Evolutionary conservation across 768 basidiomycete genomes (phyloP).

Genomic region (Agaricus bisporus): DNA sequence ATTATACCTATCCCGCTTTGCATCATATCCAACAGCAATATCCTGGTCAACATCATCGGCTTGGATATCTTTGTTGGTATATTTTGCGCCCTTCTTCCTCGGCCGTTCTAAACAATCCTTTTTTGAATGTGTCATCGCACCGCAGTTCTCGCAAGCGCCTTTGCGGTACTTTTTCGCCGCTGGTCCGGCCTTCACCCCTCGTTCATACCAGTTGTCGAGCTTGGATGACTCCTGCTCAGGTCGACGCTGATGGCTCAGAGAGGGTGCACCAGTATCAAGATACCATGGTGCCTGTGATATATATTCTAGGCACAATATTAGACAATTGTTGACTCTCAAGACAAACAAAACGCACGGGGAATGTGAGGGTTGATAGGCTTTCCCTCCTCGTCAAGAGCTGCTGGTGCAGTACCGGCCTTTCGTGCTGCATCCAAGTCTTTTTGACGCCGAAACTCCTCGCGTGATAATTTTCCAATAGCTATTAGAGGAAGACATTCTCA

Average conservation of each 20-base stretch:
- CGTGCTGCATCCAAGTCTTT: slow-evolving; percentile 98
- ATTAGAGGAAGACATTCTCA: slow-evolving; percentile 9
- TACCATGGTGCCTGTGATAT: slow-evolving; percentile 99
- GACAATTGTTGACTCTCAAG: not conserved
- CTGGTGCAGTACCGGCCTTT: slow-evolving; percentile 96
- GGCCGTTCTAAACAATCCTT: slow-evolving; percentile 95
- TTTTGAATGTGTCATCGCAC: slow-evolving; percentile 89
- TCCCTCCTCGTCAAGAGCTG: slow-evolving; percentile 93
- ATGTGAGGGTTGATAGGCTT: slow-evolving; percentile 98
- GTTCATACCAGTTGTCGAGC: slow-evolving; percentile 89
- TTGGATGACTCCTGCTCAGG: slow-evolving; percentile 63
- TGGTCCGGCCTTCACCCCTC: slow-evolving; percentile 78
- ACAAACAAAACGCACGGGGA: slow-evolving; percentile 60
- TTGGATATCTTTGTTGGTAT: slow-evolving; percentile 81
- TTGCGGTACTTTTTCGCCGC: slow-evolving; percentile 96
- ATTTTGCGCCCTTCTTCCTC: slow-evolving; percentile 93
- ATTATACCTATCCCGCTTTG: slow-evolving; percentile 97
- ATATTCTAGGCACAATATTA: slow-evolving; percentile 55
- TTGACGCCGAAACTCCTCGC: slow-evolving; percentile 91
- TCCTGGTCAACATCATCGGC: slow-evolving; percentile 90
- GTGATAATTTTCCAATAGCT: slow-evolving; percentile 79
- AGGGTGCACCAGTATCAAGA: slow-evolving; percentile 89
- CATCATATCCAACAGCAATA: slow-evolving; percentile 73
- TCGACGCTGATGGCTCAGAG: slow-evolving; percentile 90
- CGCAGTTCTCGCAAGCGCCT: slow-evolving; percentile 99